Percentiles rank a stretch among this genome's conserved stretches.
phyloP scores from a whole-genome alignment of 2,329 filamentous ascomycete species.

The Talaromyces pinophilus region DNA sequence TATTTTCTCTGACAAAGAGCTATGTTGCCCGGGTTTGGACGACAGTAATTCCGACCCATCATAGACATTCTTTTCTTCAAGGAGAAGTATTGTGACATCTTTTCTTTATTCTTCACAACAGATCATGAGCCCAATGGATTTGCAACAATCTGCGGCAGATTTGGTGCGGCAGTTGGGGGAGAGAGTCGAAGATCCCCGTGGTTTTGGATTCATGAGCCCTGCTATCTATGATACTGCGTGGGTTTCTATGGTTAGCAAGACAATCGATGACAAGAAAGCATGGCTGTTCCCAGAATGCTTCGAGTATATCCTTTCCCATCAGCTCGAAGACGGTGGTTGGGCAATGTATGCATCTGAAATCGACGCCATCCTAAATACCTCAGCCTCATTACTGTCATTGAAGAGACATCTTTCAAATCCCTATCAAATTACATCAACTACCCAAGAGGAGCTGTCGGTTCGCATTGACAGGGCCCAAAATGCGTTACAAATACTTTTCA shows the following conservation, averaged over 20 bases:
- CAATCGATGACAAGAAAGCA: slow-evolving; percentile 24
- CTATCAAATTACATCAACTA: slow-evolving; percentile 23
- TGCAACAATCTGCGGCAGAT: background rate
- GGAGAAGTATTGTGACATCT: background rate
- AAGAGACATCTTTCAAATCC: slow-evolving; percentile 27
- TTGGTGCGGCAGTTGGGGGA: slow-evolving; percentile 12
- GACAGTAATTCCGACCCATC: background rate
- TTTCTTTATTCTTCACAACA: too few species aligned
- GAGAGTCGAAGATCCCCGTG: slow-evolving; percentile 10
- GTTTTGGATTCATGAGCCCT: slow-evolving; percentile 15
- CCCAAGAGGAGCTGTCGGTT: slow-evolving; percentile 21
- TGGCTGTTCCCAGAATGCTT: slow-evolving; percentile 40
- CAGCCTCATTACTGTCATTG: slow-evolving; percentile 37
- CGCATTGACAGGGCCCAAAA: slow-evolving; percentile 27
- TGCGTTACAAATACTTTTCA: slow-evolving; percentile 28
- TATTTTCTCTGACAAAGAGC: background rate
- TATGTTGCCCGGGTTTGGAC: background rate
- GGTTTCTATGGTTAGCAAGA: slow-evolving; percentile 28
- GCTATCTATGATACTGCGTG: slow-evolving; percentile 40
- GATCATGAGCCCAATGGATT: background rate
- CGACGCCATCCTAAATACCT: slow-evolving; percentile 40
- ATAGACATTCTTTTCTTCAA: background rate
- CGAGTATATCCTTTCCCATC: slow-evolving; percentile 32
- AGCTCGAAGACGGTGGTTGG: slow-evolving; percentile 34
- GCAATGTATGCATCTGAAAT: slow-evolving; percentile 29